Conservation (phyloP, 2,329 filamentous ascomycete genomes). For the Aspergillus amoenus region DNA sequence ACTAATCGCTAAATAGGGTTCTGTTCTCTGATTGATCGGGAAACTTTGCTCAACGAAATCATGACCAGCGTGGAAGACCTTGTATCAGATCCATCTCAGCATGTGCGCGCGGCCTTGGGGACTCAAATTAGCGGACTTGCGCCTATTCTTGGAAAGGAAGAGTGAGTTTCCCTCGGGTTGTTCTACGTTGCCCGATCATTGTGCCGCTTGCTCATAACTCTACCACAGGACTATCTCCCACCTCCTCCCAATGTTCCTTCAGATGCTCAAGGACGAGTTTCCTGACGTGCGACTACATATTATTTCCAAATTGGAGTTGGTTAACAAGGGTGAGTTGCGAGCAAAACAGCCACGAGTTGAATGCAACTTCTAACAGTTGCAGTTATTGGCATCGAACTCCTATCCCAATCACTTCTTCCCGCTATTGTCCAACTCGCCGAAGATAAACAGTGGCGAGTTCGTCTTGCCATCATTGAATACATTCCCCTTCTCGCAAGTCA, state of each 20-base stretch:
- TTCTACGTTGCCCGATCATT: not conserved
- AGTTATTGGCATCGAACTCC: constrained; percentile 97
- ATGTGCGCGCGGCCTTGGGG: constrained; percentile 90
- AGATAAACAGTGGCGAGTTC: constrained; percentile 98
- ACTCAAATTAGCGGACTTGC: constrained; percentile 97
- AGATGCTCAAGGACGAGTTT: constrained; percentile 99
- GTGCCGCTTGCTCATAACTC: constrained; percentile 11
- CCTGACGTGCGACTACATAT: constrained; percentile 97
- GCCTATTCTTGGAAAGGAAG: constrained; percentile 95
- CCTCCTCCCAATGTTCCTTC: constrained; percentile 95
- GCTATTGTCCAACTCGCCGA: constrained; percentile 97
- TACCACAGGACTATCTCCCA: constrained; percentile 80
- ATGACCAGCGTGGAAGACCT: constrained; percentile 96
- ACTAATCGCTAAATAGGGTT: constrained; percentile 61
- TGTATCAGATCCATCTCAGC: constrained; percentile 92
- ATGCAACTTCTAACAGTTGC: not conserved
- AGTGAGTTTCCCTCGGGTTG: constrained; percentile 57
- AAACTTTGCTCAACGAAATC: constrained; percentile 87
- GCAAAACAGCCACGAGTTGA: not conserved
- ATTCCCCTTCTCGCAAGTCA: constrained; percentile 95
- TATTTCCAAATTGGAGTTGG: constrained; percentile 98
- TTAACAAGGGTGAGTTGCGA: constrained; percentile 75
- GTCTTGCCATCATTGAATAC: constrained; percentile 98
- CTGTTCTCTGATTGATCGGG: constrained; percentile 83
- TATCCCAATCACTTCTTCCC: constrained; percentile 93